These are phyloP conservation scores for Condylostoma magnum DNA, from an alignment of 169 alveolate genomes.

Conservation along the genomic window DNA sequence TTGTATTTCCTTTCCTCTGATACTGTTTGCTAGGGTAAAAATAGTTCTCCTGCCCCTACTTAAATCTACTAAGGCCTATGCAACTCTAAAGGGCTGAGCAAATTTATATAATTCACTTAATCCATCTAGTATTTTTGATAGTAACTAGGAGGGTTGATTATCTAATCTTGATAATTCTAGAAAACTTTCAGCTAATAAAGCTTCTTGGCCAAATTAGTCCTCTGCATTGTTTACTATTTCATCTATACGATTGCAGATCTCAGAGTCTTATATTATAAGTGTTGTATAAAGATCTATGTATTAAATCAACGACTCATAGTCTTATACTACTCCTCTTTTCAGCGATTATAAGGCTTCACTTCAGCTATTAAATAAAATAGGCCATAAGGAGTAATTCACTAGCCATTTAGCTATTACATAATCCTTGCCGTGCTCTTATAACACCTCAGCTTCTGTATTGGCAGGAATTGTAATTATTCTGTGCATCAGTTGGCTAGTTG, in stretches of 20 bases:
- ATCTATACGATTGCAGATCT: neutral
- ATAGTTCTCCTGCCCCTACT: neutral
- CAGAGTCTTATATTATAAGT: neutral
- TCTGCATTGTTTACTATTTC: neutral
- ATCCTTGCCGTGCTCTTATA: neutral
- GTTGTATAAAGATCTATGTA: neutral
- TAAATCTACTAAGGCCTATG: neutral
- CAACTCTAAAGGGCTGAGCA: neutral
- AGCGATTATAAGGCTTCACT: neutral
- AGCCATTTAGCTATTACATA: neutral
- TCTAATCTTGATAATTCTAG: neutral
- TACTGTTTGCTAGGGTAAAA: neutral
- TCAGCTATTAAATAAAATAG: conserved; percentile 17
- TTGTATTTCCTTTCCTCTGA: neutral
- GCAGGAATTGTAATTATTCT: neutral
- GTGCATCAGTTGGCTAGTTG: neutral
- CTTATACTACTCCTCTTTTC: neutral
- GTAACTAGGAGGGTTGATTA: neutral
- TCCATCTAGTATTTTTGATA: neutral
- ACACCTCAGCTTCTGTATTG: neutral
- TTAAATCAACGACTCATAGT: neutral
- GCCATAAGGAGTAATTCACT: conserved; percentile 21
- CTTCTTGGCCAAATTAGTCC: neutral
- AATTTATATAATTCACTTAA: neutral
- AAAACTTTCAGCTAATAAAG: neutral